phyloP scores from a whole-genome alignment of 441 rosid species.

The Jatropha multifida region DNA sequence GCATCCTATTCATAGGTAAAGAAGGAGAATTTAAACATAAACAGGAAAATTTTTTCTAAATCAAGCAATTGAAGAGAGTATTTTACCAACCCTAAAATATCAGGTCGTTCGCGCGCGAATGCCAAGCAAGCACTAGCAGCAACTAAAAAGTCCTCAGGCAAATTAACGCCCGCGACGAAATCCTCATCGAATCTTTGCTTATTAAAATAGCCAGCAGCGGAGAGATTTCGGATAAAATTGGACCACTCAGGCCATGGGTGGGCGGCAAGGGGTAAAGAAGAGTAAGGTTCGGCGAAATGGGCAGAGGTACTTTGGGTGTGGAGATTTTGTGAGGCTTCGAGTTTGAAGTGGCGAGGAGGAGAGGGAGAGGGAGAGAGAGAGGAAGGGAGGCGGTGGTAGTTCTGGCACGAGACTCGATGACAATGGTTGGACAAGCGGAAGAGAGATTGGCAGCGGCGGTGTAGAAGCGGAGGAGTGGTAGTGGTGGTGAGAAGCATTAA shows the following conservation, averaged over 20 bases:
- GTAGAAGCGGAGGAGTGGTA: slow-evolving; percentile 34
- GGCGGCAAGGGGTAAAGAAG: slow-evolving; percentile 23
- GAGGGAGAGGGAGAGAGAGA: slow-evolving; percentile 19
- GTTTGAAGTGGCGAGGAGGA: slow-evolving; percentile 13
- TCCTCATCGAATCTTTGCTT: slow-evolving; percentile 22
- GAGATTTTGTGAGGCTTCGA: slow-evolving; percentile 28
- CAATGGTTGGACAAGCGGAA: slow-evolving; percentile 20
- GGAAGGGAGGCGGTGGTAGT: slow-evolving; percentile 10
- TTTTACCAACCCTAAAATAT: slow-evolving; percentile 42
- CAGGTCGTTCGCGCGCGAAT: slow-evolving; percentile 59
- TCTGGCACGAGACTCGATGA: slow-evolving; percentile 14
- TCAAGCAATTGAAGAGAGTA: not conserved
- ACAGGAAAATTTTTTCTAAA: not conserved
- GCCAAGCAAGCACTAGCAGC: slow-evolving; percentile 63
- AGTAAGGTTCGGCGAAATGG: not conserved
- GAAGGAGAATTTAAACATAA: not conserved
- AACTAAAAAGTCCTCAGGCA: slow-evolving; percentile 50
- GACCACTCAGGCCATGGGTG: slow-evolving; percentile 60
- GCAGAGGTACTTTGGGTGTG: slow-evolving; percentile 30
- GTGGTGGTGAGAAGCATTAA: slow-evolving; percentile 52
- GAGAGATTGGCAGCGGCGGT: slow-evolving; percentile 28
- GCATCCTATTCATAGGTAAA: slow-evolving; percentile 39
- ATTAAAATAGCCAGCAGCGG: slow-evolving; percentile 48
- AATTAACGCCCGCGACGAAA: slow-evolving; percentile 30
- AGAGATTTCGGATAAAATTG: slow-evolving; percentile 43